Evolutionary conservation across 2,329 filamentous ascomycete species (phyloP), one percentile per base, ranked within the genome.

Genomic region (Piedraia hortae): DNA sequence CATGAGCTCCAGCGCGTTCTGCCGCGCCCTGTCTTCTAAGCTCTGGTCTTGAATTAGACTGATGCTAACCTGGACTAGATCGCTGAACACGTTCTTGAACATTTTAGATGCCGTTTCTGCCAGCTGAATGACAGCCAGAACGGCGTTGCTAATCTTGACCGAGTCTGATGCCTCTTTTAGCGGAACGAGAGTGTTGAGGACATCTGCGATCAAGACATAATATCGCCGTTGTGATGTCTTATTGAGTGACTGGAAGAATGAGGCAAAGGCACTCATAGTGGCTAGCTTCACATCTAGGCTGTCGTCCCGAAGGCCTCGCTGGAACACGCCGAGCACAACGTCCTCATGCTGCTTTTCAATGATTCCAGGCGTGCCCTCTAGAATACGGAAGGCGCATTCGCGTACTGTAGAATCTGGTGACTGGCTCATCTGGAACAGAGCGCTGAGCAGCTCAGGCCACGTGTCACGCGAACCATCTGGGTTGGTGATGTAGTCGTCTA

Each of bases 1-100:
- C 75, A 97, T 90, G 25, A 97, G 60, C 45, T 97, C 85, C 18
- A 97, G 56, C 0, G 82, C 78, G 41, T 93, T 93, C 46, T 97
- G 85, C 28, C 85, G 67, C 29, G 77, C 74, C 33, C 80, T 62
- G 39, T 90, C 80, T 29, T 68, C 71, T 11, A 97, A 59, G 29
- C 93, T 80, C 51, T 93, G 93, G 44, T 97, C 82, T 37, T 88
- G 74, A 34, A 97, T 74, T 26, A 93, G 78, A 4, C 74, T 77
- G 28, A 93, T 67, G 43, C 71, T 82, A 48, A 97, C 91, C 35
- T 74, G 68, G 22, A 93, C 82, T 3, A 97, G 58, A 38, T 77
- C 80, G 40, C 72, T 70, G 52, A 97, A 97, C n/a, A 89, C 56
- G 10, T 60, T 61, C 50, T 85, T 89, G 53, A 97, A 97, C 80